Evolutionary conservation across 495 filamentous ascomycete species (phyloP), one percentile per base, ranked within the genome.

Genomic region (Tuber melanosporum): DNA sequence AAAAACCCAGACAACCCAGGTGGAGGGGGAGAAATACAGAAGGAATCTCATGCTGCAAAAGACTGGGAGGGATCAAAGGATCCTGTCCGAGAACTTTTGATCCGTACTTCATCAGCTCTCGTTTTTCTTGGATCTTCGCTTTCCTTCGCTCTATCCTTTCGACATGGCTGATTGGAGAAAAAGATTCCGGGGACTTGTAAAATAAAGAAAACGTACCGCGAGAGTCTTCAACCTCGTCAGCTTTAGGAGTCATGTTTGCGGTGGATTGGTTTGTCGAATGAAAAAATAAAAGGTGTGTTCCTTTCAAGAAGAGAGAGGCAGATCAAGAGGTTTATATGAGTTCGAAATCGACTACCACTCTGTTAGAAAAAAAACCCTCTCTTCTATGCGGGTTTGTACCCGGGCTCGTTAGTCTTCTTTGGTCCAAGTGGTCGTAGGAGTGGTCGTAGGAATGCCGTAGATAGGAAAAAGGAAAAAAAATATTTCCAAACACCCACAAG

Each of bases 41-140:
- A 73, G 95, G 94, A 83, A 98, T 89, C 85, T 99, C 95, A 66
- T 91, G 89, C 83, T 94, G 91, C 81, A 99, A 91, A 81, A 97
- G 89, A 77, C 92, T 89, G 26, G 95, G 95, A 45, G 94, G 91
- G 82, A 98, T 95, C 78, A 99, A 88, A 82, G 95, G 93, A 84
- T 98, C 94, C 86, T 99, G 94, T 78, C 95, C 95, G 82, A 95
- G 85, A 85, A 99, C 96, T 99, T 81, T 26, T 49, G 52, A 19
- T 36, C 46, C 22, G 47, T 19, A 69, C 73, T 57, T 41, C 66
- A 22, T 80, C 74, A 81, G 79, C 70, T 73, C 44, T 73, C 41
- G 71, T 36, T 72, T 72, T 15, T 42, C 71, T 19, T 42, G 44
- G 71, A 73, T 69, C 17, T 17, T 74, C 36, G 36, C 70, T 46